Conservation (phyloP, 2,329 filamentous ascomycete genomes). For the Paracoccidioides lutzii region DNA sequence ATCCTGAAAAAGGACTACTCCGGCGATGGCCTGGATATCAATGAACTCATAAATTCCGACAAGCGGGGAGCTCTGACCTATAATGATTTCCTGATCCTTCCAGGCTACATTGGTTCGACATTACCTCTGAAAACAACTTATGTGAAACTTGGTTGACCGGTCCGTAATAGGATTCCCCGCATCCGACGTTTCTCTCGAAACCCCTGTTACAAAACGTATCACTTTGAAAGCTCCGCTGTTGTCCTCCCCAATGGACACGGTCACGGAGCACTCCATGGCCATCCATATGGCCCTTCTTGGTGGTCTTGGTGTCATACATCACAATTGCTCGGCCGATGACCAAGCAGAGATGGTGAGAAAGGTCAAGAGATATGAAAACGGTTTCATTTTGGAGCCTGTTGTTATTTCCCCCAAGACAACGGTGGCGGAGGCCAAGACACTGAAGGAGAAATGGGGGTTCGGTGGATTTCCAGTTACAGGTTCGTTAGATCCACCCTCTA, state of each 20-base stretch:
- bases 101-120: slow-evolving; percentile 74
- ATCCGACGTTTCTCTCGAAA: slow-evolving; percentile 74
- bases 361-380: slow-evolving; percentile 98
- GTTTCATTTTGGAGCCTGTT: slow-evolving; percentile 92
- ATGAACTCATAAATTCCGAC: slow-evolving; percentile 79
- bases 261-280: slow-evolving; percentile 98
- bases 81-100: slow-evolving; percentile 95
- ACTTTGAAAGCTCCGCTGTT: slow-evolving; percentile 92
- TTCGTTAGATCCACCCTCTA: slow-evolving; percentile 41
- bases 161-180: slow-evolving; percentile 61
- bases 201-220: slow-evolving; percentile 89
- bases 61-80: slow-evolving; percentile 90
- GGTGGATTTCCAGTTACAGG: slow-evolving; percentile 97
- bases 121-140: slow-evolving; percentile 5
- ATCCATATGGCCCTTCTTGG: slow-evolving; percentile 62
- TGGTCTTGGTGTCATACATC: slow-evolving; percentile 74
- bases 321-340: slow-evolving; percentile 96
- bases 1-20: slow-evolving; percentile 66
- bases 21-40: slow-evolving; percentile 74
- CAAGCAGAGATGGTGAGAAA: slow-evolving; percentile 99
- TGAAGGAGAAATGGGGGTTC: slow-evolving; percentile 98
- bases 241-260: slow-evolving; percentile 98
- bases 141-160: neutral
- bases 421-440: slow-evolving; percentile 74
- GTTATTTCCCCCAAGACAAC: slow-evolving; percentile 81